phyloP scores from a whole-genome alignment of 371 early-diverging fungal species.

The Phascolomyces articulosus region DNA sequence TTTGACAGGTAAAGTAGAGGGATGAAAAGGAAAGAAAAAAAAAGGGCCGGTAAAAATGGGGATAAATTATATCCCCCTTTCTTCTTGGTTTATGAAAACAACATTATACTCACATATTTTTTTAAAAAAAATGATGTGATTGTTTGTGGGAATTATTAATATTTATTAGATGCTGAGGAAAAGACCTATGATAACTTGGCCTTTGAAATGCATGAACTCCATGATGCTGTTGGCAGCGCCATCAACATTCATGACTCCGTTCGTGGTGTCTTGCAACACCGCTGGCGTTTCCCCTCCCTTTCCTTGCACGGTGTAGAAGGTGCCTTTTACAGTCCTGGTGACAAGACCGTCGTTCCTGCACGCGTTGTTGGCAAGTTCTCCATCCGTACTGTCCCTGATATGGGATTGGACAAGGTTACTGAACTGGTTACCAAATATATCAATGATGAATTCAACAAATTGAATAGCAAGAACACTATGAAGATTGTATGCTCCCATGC shows the following conservation, averaged over 20 bases:
- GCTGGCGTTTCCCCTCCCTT: conserved; percentile 95
- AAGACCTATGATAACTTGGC: conserved; percentile 82
- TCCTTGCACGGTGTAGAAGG: conserved; percentile 97
- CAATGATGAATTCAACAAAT: conserved; percentile 82
- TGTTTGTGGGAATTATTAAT: neutral
- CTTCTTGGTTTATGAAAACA: too few species aligned
- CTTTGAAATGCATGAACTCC: conserved; percentile 81
- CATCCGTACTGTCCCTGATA: conserved; percentile 93
- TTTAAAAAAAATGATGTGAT: too few species aligned
- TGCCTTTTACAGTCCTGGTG: conserved; percentile 92
- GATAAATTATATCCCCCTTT: too few species aligned
- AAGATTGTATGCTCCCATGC: conserved; percentile 76
- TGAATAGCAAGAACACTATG: conserved; percentile 85
- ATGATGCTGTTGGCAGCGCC: conserved; percentile 79
- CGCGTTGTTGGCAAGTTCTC: conserved; percentile 96
- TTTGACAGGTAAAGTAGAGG: conserved; percentile 58
- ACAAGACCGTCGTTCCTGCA: conserved; percentile 97
- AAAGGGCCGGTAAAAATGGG: too few species aligned
- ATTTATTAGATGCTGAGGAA: conserved; percentile 64
- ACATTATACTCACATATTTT: too few species aligned
- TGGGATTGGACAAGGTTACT: conserved; percentile 81
- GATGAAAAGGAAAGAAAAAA: conserved; percentile 8
- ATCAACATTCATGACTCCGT: conserved; percentile 78
- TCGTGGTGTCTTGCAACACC: conserved; percentile 81
- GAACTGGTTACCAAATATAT: conserved; percentile 76